Conservation (phyloP, 23 red algal genomes). For the Agarophyton chilense region DNA sequence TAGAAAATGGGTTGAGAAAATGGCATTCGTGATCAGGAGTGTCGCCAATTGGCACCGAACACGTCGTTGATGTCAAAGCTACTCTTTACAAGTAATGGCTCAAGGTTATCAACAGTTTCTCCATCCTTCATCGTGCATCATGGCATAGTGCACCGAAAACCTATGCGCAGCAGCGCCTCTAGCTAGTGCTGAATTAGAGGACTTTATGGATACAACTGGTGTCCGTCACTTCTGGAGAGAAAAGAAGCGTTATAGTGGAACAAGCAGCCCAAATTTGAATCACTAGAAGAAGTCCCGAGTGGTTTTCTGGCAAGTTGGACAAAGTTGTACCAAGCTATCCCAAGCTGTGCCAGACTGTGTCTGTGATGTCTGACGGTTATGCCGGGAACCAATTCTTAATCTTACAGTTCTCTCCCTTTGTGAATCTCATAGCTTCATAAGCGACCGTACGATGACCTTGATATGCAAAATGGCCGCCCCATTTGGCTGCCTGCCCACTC, state of each 20-base stretch:
- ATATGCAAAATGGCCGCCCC: constrained; percentile 21
- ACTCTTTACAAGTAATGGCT: neutral
- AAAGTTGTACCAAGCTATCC: too few species aligned
- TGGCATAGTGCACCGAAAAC: too few species aligned
- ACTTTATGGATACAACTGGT: neutral
- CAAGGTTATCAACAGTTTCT: neutral
- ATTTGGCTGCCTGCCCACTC: constrained; percentile 6
- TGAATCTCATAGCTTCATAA: constrained; percentile 26
- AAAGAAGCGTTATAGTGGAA: neutral
- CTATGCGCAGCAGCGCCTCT: too few species aligned
- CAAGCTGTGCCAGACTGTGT: too few species aligned
- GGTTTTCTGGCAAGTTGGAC: too few species aligned
- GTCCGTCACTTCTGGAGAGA: neutral
- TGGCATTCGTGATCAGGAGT: neutral
- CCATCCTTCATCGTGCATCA: neutral
- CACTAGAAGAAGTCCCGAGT: too few species aligned
- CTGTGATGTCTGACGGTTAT: too few species aligned
- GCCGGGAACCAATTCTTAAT: constrained; percentile 18
- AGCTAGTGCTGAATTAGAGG: too few species aligned
- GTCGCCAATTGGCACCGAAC: neutral
- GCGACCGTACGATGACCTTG: neutral
- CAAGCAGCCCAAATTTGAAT: neutral
- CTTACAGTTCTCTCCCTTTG: constrained; percentile 38
- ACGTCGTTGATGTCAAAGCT: neutral
- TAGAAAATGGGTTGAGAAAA: too few species aligned